phyloP scores from a whole-genome alignment of 2,329 filamentous ascomycete species.

The Arthrobotrys iridis region DNA sequence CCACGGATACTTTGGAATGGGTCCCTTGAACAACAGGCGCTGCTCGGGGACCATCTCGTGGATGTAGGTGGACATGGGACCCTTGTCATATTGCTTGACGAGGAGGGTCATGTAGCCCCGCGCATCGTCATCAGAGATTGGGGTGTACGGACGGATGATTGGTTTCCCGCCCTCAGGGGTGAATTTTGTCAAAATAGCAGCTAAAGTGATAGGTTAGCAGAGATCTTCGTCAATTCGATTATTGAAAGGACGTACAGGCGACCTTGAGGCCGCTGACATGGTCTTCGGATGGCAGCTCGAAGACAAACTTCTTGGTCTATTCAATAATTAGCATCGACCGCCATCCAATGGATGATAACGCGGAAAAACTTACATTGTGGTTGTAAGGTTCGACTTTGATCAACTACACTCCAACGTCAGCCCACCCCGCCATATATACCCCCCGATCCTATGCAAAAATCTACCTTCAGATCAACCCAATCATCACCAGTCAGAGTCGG shows the following conservation, averaged over 20 bases:
- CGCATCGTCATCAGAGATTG: slow-evolving; percentile 81
- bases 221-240: background rate
- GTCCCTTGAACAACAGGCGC: slow-evolving; percentile 89
- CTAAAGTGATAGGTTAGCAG: slow-evolving; percentile 59
- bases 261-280: slow-evolving; percentile 83
- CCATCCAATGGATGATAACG: background rate
- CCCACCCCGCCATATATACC: background rate
- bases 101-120: slow-evolving; percentile 86
- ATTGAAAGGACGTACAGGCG: slow-evolving; percentile 69
- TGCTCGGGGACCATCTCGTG: slow-evolving; percentile 85
- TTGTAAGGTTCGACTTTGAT: slow-evolving; percentile 49
- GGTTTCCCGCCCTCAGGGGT: slow-evolving; percentile 87
- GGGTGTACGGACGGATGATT: slow-evolving; percentile 90
- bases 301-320: slow-evolving; percentile 78
- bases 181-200: slow-evolving; percentile 88
- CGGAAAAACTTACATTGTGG: slow-evolving; percentile 33
- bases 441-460: background rate
- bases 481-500: slow-evolving; percentile 57
- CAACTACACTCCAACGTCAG: slow-evolving; percentile 25
- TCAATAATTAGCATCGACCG: slow-evolving; percentile 5
- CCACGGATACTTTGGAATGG: slow-evolving; percentile 93
- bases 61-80: slow-evolving; percentile 90
- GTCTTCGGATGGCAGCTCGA: slow-evolving; percentile 84
- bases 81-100: slow-evolving; percentile 89
- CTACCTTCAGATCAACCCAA: slow-evolving; percentile 62